These are phyloP conservation scores for Arthrobotrys iridis DNA, from an alignment of 2,329 filamentous ascomycete genomes.

Conservation along the genomic window DNA sequence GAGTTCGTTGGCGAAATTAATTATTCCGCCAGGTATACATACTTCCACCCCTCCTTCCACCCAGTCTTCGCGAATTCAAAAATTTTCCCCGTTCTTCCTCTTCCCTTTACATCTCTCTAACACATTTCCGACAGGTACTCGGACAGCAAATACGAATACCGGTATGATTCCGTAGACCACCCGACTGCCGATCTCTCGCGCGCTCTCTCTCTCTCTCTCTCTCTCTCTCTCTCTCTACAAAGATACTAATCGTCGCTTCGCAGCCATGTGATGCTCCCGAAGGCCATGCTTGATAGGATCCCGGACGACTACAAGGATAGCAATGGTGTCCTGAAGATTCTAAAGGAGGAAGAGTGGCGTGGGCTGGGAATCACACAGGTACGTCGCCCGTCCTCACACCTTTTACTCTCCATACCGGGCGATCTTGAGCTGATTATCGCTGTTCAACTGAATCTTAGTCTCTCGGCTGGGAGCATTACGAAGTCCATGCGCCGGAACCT, in stretches of 20 bases:
- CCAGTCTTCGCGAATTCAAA: background rate
- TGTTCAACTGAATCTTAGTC: slow-evolving; percentile 12
- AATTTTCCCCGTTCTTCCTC: background rate
- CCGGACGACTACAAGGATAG: slow-evolving; percentile 88
- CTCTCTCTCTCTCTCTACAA: background rate
- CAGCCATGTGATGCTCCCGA: slow-evolving; percentile 89
- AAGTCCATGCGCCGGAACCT: slow-evolving; percentile 97
- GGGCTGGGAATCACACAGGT: slow-evolving; percentile 97
- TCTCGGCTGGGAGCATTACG: slow-evolving; percentile 97
- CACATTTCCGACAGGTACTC: slow-evolving; percentile 75
- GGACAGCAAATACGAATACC: slow-evolving; percentile 92
- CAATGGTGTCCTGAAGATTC: slow-evolving; percentile 90
- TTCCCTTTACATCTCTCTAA: background rate
- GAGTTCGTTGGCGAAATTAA: slow-evolving; percentile 94
- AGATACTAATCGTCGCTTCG: slow-evolving; percentile 13
- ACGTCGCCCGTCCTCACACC: slow-evolving; percentile 58
- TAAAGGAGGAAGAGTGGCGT: slow-evolving; percentile 99
- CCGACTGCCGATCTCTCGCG: background rate
- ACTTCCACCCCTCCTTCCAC: background rate
- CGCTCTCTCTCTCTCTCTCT: background rate
- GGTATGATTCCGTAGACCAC: slow-evolving; percentile 64
- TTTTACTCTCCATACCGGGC: background rate
- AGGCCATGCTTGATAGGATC: slow-evolving; percentile 97
- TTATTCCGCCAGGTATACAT: slow-evolving; percentile 82
- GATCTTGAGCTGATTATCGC: slow-evolving; percentile 50